A percentile compares a stretch with the other conserved stretches of the same genome.
Conservation (phyloP, 345 rosid genomes). For the Melaleuca quinquenervia region DNA sequence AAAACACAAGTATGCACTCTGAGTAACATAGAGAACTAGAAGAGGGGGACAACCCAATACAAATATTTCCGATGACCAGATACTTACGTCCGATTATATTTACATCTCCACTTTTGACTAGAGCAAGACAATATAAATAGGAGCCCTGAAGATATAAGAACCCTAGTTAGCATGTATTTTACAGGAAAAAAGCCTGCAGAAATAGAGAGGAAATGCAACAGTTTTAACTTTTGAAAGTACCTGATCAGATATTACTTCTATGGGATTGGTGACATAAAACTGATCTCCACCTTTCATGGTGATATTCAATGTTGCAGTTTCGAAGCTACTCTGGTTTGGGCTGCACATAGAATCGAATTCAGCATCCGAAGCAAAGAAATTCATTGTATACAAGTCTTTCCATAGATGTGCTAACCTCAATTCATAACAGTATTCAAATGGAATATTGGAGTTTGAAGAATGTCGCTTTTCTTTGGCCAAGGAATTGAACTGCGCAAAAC, state of each 20-base stretch:
- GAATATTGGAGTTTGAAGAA: constrained; percentile 19
- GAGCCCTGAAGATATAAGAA: constrained; percentile 24
- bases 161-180: neutral
- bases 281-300: constrained; percentile 76
- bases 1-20: neutral
- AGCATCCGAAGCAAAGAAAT: neutral
- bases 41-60: neutral
- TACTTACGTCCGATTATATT: constrained; percentile 95
- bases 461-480: constrained; percentile 39
- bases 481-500: constrained; percentile 54
- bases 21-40: neutral
- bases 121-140: constrained; percentile 53
- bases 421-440: constrained; percentile 78
- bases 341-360: constrained; percentile 13
- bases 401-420: constrained; percentile 32
- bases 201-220: neutral
- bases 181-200: neutral
- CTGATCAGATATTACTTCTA: constrained; percentile 15
- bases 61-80: neutral
- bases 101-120: constrained; percentile 61
- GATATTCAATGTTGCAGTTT: constrained; percentile 43
- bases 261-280: constrained; percentile 44
- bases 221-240: constrained; percentile 18
- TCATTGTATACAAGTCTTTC: neutral
- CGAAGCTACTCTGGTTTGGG: constrained; percentile 26